Percentiles rank a stretch among this genome's conserved stretches.
phyloP scores from a whole-genome alignment of 768 basidiomycete species.

The Amanita thiersii region DNA sequence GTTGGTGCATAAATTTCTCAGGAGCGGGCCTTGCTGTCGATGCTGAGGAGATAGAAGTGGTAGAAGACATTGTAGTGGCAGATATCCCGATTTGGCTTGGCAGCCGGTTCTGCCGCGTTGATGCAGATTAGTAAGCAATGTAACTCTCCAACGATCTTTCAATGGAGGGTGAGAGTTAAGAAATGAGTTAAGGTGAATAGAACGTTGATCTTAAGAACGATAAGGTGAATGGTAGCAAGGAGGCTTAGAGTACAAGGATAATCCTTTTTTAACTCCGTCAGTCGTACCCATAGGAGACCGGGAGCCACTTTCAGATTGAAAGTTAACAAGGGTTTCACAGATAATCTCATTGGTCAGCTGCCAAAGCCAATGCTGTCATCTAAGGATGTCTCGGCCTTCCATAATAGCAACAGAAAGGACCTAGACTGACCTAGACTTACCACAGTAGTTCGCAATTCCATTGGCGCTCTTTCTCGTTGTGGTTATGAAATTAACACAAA shows the following conservation, averaged over 20 bases:
- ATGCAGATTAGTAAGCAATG: neutral
- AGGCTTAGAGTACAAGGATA: too few relatives aligned
- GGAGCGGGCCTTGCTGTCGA: slow-evolving; percentile 31
- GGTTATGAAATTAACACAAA: slow-evolving; percentile 6
- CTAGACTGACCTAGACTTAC: slow-evolving; percentile 22
- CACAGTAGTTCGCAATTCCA: slow-evolving; percentile 1
- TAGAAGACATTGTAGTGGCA: slow-evolving; percentile 32
- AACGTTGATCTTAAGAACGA: too few relatives aligned
- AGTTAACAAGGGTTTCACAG: too few relatives aligned
- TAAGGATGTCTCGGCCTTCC: slow-evolving; percentile 12
- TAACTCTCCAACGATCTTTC: neutral
- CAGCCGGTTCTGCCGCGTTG: slow-evolving; percentile 1
- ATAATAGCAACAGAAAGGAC: slow-evolving; percentile 9
- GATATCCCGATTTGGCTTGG: slow-evolving; percentile 10
- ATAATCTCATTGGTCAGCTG: slow-evolving; percentile 9
- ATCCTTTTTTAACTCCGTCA: too few relatives aligned
- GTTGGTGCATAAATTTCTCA: slow-evolving; percentile 24
- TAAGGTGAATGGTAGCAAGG: too few relatives aligned
- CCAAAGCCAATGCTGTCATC: slow-evolving; percentile 6
- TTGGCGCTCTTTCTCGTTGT: neutral
- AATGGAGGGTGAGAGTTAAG: too few relatives aligned
- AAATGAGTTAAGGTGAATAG: too few relatives aligned
- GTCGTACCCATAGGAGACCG: too few relatives aligned
- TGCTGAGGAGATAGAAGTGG: slow-evolving; percentile 43
- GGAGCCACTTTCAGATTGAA: too few relatives aligned